Evolutionary conservation across 495 filamentous ascomycete genomes (phyloP).

Genomic region (Penicillium cosmopolitanum): DNA sequence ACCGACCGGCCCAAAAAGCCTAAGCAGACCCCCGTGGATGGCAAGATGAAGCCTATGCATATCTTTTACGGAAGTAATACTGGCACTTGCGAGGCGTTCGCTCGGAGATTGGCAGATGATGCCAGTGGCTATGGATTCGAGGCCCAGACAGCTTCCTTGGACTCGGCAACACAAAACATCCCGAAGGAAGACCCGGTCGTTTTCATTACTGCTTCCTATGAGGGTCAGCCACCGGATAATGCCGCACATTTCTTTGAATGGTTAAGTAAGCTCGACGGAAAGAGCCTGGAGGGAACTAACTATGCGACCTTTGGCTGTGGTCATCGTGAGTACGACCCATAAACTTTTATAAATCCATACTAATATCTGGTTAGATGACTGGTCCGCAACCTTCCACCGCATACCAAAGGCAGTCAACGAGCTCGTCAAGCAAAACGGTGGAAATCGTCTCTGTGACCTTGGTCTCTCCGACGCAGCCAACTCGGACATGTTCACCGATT

Average conservation of each 20-base stretch:
- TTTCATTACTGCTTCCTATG: constrained; percentile 72
- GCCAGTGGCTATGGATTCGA: constrained; percentile 60
- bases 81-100: constrained; percentile 75
- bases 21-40: constrained; percentile 18
- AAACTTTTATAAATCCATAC: constrained; percentile 17
- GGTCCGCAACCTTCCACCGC: constrained; percentile 72
- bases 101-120: constrained; percentile 62
- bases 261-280: constrained; percentile 56
- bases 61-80: constrained; percentile 78
- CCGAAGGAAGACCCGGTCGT: constrained; percentile 65
- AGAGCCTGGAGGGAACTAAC: constrained; percentile 53
- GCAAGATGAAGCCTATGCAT: constrained; percentile 52
- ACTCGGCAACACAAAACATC: constrained; percentile 64
- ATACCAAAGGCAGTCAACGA: constrained; percentile 68
- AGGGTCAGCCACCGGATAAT: constrained; percentile 77
- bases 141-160: constrained; percentile 59
- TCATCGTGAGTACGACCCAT: constrained; percentile 33
- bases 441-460: constrained; percentile 54
- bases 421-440: constrained; percentile 54
- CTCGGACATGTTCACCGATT: constrained; percentile 69
- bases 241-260: constrained; percentile 70
- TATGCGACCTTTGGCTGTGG: constrained; percentile 66
- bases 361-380: constrained; percentile 48
- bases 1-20: constrained; percentile 28
- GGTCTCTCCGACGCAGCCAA: constrained; percentile 65